Percentiles rank a stretch among this genome's conserved stretches.
Evolutionary conservation across 1,284 basidiomycete genomes (phyloP).

Genomic region (Coniophora puteana): DNA sequence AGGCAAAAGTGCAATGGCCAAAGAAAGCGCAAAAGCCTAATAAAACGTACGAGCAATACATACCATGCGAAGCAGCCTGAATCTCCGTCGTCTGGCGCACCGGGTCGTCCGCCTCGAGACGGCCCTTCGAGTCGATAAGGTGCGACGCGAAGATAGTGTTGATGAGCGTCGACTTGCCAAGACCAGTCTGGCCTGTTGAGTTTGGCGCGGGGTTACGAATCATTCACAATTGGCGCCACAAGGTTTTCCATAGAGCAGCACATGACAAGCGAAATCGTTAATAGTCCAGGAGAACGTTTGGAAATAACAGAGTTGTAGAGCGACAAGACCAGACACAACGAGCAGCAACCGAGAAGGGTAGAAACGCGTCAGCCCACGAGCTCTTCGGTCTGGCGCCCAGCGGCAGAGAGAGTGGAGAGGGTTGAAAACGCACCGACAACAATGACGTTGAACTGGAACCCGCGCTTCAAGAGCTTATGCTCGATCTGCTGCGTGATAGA

Average conservation of each 20-base stretch:
- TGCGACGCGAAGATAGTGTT: constrained; percentile 99
- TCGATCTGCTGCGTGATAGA: constrained; percentile 97
- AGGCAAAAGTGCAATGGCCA: constrained; percentile 1
- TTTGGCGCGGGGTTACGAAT: too few species aligned
- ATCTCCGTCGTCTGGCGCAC: constrained; percentile 96
- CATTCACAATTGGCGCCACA: too few species aligned
- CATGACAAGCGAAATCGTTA: constrained; percentile 1
- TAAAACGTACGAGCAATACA: constrained; percentile 31
- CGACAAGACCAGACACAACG: too few species aligned
- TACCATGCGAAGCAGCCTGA: constrained; percentile 91
- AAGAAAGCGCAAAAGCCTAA: constrained; percentile 5
- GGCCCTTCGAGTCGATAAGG: constrained; percentile 96
- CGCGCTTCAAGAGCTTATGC: constrained; percentile 98
- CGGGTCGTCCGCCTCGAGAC: constrained; percentile 82
- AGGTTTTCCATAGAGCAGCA: too few species aligned
- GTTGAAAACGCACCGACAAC: constrained; percentile 81
- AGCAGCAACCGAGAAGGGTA: too few species aligned
- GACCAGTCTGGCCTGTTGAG: constrained; percentile 93
- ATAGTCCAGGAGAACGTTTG: constrained; percentile 2
- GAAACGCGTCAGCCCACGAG: too few species aligned
- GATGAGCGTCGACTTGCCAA: constrained; percentile 98
- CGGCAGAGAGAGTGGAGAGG: too few species aligned
- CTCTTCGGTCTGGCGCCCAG: too few species aligned
- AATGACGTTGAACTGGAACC: constrained; percentile 99
- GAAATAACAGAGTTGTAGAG: too few species aligned